Evolutionary conservation across 2,329 filamentous ascomycete species (phyloP), one percentile per base, ranked within the genome.

Genomic region (Fusarium coffeatum): DNA sequence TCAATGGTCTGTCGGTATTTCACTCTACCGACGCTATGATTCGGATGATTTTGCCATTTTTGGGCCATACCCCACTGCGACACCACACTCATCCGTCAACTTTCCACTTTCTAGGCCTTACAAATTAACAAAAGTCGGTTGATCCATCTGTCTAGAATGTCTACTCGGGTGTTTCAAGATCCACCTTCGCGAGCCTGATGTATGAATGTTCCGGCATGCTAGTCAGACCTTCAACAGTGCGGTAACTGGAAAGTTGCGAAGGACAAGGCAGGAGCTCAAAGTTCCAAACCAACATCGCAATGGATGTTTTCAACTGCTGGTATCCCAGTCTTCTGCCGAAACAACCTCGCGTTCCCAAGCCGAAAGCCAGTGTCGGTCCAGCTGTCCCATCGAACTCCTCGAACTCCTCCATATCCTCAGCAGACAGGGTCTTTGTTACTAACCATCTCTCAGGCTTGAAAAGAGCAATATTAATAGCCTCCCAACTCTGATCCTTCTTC

Each of bases 361-460:
- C 49, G 3, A 53, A 53, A 8, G 32, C 34, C 4, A 53, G 25
- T 20, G 30, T 6, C 7, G 49, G 49, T 1, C 49, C 34, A 7
- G 49, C 30, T 23, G 4, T 20, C 2, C 3, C 6, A 22, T 53
- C 34, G 10, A 51, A 53, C 2, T 53, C 48, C 3, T 28, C 32
- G 0, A 8, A 6, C 4, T n/a, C 30, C 8, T 22, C 20, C n/a
- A 11, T 15, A 9, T 11, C 11, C 1, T 16, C 11, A 13, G 8
- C 23, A 4, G 20, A 10, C 2, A 30, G 5, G 3, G 15, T 8
- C n/a, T 28, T 53, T 8, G 34, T 18, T 8, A 40, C 2, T 1
- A 53, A 34, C 49, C 49, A 53, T 2, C 49, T 37, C 11, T 53
- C 49, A 2, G 49, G 49, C 2, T 40, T 41, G 34, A 53, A 53